These are phyloP conservation scores for Phaseolus lunatus DNA, from an alignment of 306 rosid genomes.

Conservation along the genomic window DNA sequence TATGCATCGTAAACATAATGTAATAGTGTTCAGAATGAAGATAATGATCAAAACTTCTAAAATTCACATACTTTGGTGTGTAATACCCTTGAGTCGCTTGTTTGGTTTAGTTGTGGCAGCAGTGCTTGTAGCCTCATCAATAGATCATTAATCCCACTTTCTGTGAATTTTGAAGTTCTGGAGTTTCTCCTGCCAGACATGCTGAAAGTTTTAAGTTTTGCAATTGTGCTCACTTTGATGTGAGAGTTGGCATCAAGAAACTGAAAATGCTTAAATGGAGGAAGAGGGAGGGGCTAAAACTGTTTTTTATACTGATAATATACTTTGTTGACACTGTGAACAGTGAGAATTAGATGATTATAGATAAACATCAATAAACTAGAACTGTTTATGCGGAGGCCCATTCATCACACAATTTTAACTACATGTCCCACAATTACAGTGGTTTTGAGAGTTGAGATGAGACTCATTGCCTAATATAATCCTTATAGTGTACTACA, in stretches of 20 bases:
- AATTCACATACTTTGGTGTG: background rate
- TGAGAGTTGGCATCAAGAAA: background rate
- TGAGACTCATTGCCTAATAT: background rate
- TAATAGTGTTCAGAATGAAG: background rate
- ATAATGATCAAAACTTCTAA: background rate
- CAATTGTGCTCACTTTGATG: background rate
- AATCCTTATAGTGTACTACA: background rate
- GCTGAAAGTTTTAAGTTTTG: background rate
- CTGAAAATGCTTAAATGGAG: background rate
- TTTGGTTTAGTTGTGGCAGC: background rate
- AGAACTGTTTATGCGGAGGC: background rate
- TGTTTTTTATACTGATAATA: background rate
- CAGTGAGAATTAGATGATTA: background rate
- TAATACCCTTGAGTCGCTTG: constrained; percentile 2
- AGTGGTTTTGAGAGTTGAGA: background rate
- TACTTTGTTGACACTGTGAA: background rate
- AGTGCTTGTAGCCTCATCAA: constrained; percentile 1
- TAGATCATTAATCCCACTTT: background rate
- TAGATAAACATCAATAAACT: background rate
- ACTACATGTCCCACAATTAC: background rate
- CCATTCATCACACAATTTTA: background rate
- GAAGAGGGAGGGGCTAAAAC: background rate
- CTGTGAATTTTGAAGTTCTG: background rate
- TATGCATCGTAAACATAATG: background rate
- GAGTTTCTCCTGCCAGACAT: background rate